Evolutionary conservation across 1,284 basidiomycete genomes (phyloP).

Genomic region (Papiliotrema flavescens): DNA sequence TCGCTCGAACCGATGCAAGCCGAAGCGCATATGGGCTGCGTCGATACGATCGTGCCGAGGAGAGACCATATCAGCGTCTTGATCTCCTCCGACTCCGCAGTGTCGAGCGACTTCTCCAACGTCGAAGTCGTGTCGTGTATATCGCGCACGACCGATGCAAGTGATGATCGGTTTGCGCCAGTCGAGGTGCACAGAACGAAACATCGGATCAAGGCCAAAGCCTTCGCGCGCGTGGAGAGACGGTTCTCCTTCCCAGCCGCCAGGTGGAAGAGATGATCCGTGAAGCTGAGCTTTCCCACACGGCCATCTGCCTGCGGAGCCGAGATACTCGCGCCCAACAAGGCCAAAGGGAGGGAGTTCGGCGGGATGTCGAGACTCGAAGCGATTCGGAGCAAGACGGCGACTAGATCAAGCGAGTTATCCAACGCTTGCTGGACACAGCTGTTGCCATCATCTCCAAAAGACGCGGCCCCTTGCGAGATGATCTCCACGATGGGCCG

Average conservation of each 20-base stretch:
- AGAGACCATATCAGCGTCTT: slow-evolving; percentile 78
- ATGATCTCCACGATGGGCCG: slow-evolving; percentile 39
- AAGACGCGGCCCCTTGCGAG: slow-evolving; percentile 25
- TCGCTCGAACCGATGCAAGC: slow-evolving; percentile 68
- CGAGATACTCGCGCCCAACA: slow-evolving; percentile 29
- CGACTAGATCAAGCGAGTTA: not conserved
- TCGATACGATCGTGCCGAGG: slow-evolving; percentile 73
- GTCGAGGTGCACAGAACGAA: slow-evolving; percentile 28
- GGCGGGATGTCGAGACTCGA: slow-evolving; percentile 15
- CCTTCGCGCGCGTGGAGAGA: slow-evolving; percentile 15
- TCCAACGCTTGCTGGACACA: slow-evolving; percentile 23
- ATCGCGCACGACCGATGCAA: slow-evolving; percentile 38
- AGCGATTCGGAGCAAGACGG: slow-evolving; percentile 27
- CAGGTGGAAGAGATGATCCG: slow-evolving; percentile 35
- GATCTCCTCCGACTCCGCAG: slow-evolving; percentile 44
- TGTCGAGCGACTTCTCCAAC: slow-evolving; percentile 20
- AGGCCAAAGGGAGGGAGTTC: slow-evolving; percentile 9
- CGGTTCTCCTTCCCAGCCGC: slow-evolving; percentile 21
- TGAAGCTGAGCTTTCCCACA: slow-evolving; percentile 29
- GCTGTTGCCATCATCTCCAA: slow-evolving; percentile 23
- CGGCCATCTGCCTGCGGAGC: slow-evolving; percentile 14
- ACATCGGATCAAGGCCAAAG: slow-evolving; percentile 27
- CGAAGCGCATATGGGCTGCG: slow-evolving; percentile 80
- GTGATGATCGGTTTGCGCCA: slow-evolving; percentile 28
- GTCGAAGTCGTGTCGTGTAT: slow-evolving; percentile 23